Base-by-base conservation (phyloP, 441 rosid species). In the Euphorbia celastroides region DNA sequence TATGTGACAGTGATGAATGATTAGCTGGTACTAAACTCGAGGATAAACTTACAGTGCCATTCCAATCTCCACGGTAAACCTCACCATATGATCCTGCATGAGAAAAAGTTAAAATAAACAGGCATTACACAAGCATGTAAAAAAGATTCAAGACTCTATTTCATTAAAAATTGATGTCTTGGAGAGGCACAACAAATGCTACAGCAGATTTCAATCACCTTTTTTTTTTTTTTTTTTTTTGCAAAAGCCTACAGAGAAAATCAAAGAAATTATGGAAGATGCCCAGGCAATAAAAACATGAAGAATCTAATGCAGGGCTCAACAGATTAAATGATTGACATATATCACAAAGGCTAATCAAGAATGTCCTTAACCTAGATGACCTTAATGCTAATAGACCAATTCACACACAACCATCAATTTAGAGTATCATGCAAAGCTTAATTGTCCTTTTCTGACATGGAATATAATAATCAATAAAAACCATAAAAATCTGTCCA, bases 21-120 rank as follows among this genome's bases (percentile, higher is more conserved):
- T 10, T 46, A 41, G 59, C 34, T 13, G 66, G 25, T 25, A 23
- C 22, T 42, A 52, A 1, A 6, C 38, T 32, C 42, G 41, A 70
- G 72, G 28, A 73, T 62, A 41, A 77, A 88, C 97, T 91, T 76
- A 94, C 97, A 70, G 97, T 91, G 84, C 93, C 91, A 82, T 89
- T 87, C 96, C 96, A 94, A 68, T 94, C 97, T 16, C 84, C 96
- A 51, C 74, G 87, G 75, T 94, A 94, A 62, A 94, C 99, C 82
- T 94, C 99, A 5, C 99, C 99, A 67, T 88, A 94, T 65, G 99
- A 94, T 69, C 99, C 99, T 94, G 86, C 72, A 78, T 73, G 50
- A 69, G 23, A 75, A 66, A 31, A 57, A 28, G 57, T 68, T 51
- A 57, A 26, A 28, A 64, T 65, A 68, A 59, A 58, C 23, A 25